phyloP scores from a whole-genome alignment of 2,329 filamentous ascomycete species.

The Tolypocladium amazonense region DNA sequence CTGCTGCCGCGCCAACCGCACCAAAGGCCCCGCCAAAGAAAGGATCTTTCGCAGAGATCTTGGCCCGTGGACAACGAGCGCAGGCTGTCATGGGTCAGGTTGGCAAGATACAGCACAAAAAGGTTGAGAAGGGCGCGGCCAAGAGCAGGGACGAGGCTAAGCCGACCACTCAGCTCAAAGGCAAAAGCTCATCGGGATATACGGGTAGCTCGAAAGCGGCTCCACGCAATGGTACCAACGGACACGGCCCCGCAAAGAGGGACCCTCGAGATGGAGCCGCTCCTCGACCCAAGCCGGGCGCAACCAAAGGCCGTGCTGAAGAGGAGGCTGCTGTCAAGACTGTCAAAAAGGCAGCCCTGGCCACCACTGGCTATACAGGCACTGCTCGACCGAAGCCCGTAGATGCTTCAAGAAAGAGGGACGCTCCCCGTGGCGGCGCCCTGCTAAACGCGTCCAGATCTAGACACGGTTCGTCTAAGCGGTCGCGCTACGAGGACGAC shows the following conservation, averaged over 20 bases:
- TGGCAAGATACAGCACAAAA: constrained; percentile 66
- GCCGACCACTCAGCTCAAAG: constrained; percentile 17
- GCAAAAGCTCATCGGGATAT: constrained; percentile 13
- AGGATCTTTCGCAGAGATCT: constrained; percentile 63
- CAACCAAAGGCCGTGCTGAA: constrained; percentile 12
- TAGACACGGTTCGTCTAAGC: constrained; percentile 17
- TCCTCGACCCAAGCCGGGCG: constrained; percentile 1
- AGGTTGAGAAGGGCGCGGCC: constrained; percentile 50
- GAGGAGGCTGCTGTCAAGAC: constrained; percentile 41
- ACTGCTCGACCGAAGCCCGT: constrained; percentile 49
- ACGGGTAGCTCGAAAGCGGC: constrained; percentile 19
- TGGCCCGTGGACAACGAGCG: constrained; percentile 60
- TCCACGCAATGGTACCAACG: constrained; percentile 11
- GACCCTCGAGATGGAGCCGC: not conserved
- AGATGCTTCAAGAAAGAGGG: constrained; percentile 18
- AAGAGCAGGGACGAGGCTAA: constrained; percentile 40
- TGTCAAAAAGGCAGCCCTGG: constrained; percentile 47
- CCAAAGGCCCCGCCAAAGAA: constrained; percentile 50
- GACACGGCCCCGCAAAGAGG: constrained; percentile 7
- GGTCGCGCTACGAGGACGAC: constrained; percentile 41
- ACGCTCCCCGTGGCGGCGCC: constrained; percentile 27
- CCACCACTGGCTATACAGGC: constrained; percentile 56
- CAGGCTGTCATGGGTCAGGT: constrained; percentile 50
- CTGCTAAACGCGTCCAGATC: constrained; percentile 22
- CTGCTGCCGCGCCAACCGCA: constrained; percentile 27